Conservation (phyloP, 495 filamentous ascomycete species). For the Podospora fimiseda region DNA sequence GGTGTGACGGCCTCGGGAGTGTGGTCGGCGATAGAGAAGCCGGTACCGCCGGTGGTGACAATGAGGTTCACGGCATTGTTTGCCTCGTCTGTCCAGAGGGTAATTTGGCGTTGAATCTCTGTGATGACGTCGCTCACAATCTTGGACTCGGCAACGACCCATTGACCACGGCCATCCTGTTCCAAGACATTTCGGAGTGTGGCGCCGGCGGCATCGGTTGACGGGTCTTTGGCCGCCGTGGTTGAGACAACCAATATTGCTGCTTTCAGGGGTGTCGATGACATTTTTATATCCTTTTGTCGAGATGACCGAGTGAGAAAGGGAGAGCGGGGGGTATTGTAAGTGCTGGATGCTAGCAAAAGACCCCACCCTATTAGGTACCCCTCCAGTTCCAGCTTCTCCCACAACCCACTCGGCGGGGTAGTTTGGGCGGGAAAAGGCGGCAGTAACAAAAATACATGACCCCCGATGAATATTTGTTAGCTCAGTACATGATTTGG, state of each 20-base stretch:
- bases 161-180: slow-evolving; percentile 54
- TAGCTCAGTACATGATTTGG: too few species aligned
- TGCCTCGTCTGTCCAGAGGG: slow-evolving; percentile 59
- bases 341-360: too few species aligned
- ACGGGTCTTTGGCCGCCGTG: slow-evolving; percentile 78
- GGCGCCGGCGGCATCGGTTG: slow-evolving; percentile 63
- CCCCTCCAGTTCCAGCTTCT: too few species aligned
- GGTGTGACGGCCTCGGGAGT: slow-evolving; percentile 87
- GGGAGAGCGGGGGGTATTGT: too few species aligned
- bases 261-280: slow-evolving; percentile 53
- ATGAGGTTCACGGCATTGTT: slow-evolving; percentile 60
- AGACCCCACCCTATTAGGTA: too few species aligned
- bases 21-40: slow-evolving; percentile 80
- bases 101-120: slow-evolving; percentile 68
- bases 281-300: too few species aligned
- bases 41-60: slow-evolving; percentile 85
- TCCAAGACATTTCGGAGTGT: slow-evolving; percentile 62
- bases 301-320: too few species aligned
- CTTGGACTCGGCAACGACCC: slow-evolving; percentile 58
- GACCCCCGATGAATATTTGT: too few species aligned
- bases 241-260: slow-evolving; percentile 88
- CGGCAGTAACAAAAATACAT: too few species aligned
- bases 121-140: slow-evolving; percentile 77
- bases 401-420: too few species aligned
- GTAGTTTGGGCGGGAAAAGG: too few species aligned